Evolutionary conservation across 371 early-diverging fungal genomes (phyloP), one percentile per base, ranked within the genome.

Genomic region (Mucor racemosus): DNA sequence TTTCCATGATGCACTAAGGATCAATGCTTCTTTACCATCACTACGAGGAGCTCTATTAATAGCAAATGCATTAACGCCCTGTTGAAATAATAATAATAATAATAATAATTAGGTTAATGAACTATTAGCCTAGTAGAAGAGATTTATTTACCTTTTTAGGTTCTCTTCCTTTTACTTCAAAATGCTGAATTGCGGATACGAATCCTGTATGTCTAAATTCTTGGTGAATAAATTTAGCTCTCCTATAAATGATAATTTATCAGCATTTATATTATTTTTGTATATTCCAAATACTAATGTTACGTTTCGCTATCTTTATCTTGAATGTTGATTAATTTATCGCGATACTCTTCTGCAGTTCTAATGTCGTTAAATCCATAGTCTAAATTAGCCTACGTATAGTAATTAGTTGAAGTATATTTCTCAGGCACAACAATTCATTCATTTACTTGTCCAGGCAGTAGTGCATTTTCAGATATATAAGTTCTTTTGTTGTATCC

Each of bases 21-120:
- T 85, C 41, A 98, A 69, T 10, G 95, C 92, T 76, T 97, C 97
- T 34, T 95, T 94, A 4, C 95, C 94, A 71, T 97, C 96, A 40
- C 91, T 89, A 6, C 96, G 80, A 14, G 95, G 95, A 14, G 97
- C 93, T 35, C 90, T 83, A 60, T 93, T 80, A 8, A 96, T 84
- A 5, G 92, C 95, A 72, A 92, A 95, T n/a, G 91, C 87, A 80
- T 96, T 96, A 38, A 85, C 79, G 0, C 92, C 94, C 78, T 78
- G 26, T 26, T 26, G 26, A 26, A 26, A 26, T 26, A 26, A 26
- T 57, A 34, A 44, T 15, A 34, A 33, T 50, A n/a, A 46, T 34
- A 46, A 33, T 4, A 1, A 0, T 63, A 70, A 59, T 50, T 58
- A 39, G 58, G 2, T 38, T 26, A 26, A 26, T 26, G 26, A 26